These are phyloP conservation scores for Epithele typhae DNA, from an alignment of 768 basidiomycete genomes.

Conservation along the genomic window DNA sequence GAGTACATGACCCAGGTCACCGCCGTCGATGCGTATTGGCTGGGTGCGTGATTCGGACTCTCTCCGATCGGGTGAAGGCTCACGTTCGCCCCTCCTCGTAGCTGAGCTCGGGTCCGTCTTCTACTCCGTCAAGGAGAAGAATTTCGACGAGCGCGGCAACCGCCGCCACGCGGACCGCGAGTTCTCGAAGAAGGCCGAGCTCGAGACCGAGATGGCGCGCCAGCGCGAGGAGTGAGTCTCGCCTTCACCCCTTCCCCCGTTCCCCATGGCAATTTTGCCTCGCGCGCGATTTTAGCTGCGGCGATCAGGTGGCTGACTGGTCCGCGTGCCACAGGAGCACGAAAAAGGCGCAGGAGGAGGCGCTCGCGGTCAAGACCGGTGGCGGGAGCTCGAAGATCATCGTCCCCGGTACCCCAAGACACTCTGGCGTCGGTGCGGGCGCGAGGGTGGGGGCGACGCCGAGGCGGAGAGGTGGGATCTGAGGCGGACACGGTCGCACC, in stretches of 20 bases:
- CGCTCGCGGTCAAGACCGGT: slow-evolving; percentile 48
- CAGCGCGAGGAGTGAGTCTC: slow-evolving; percentile 65
- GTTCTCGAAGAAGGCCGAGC: slow-evolving; percentile 86
- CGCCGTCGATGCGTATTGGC: slow-evolving; percentile 95
- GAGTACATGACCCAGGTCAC: slow-evolving; percentile 99
- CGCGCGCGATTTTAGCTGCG: neutral
- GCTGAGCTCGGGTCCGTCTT: slow-evolving; percentile 95
- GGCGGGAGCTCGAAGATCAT: slow-evolving; percentile 62
- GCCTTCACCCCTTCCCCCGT: neutral
- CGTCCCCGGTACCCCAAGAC: slow-evolving; percentile 77
- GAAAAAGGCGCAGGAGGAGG: slow-evolving; percentile 59
- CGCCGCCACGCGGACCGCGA: slow-evolving; percentile 79
- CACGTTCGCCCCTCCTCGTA: slow-evolving; percentile 24
- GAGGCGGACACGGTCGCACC: too few relatives aligned
- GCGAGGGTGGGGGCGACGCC: slow-evolving; percentile 70
- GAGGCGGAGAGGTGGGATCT: slow-evolving; percentile 63
- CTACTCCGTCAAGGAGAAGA: slow-evolving; percentile 97
- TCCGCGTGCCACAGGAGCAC: slow-evolving; percentile 41
- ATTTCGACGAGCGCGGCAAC: slow-evolving; percentile 86
- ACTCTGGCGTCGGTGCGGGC: slow-evolving; percentile 62
- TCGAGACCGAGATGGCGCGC: slow-evolving; percentile 88
- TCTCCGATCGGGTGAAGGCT: neutral
- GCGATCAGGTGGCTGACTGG: slow-evolving; percentile 1
- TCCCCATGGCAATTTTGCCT: neutral
- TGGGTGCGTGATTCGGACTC: slow-evolving; percentile 50